Conservation (phyloP, 108 stramenopile species). For the Pseudonitzschia multiseries region DNA sequence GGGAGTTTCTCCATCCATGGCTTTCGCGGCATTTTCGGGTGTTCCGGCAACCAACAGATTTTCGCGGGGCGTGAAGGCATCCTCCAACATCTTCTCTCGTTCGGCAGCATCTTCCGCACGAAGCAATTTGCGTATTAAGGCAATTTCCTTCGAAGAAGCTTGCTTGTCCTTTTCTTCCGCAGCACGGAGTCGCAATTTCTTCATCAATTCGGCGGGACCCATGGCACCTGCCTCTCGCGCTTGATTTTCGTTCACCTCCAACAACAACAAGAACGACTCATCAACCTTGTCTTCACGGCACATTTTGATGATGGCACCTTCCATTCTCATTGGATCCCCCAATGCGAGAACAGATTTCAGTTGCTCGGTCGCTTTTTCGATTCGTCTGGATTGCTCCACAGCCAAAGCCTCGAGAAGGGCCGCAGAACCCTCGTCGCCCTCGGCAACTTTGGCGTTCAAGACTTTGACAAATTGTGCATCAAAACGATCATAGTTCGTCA, state of each 20-base stretch:
- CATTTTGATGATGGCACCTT: constrained; percentile 78
- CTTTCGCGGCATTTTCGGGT: constrained; percentile 79
- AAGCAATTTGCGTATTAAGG: constrained; percentile 75
- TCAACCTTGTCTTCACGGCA: constrained; percentile 77
- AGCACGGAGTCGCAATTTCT: constrained; percentile 60
- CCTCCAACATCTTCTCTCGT: constrained; percentile 71
- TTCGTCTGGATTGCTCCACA: constrained; percentile 63
- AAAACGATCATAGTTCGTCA: constrained; percentile 70
- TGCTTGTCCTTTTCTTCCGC: constrained; percentile 85
- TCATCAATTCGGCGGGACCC: constrained; percentile 82
- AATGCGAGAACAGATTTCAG: constrained; percentile 64
- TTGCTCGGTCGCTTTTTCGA: constrained; percentile 64
- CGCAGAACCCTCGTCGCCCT: constrained; percentile 65
- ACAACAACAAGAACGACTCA: constrained; percentile 75
- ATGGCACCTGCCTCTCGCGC: constrained; percentile 72
- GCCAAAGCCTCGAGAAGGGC: constrained; percentile 70
- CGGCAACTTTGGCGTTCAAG: constrained; percentile 32
- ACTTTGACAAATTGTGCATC: constrained; percentile 56
- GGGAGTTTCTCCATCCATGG: constrained; percentile 77
- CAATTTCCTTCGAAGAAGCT: constrained; percentile 70
- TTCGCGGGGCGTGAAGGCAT: constrained; percentile 87
- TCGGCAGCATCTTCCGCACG: constrained; percentile 56
- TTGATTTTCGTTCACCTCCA: constrained; percentile 86
- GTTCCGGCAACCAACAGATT: constrained; percentile 76
- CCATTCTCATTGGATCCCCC: constrained; percentile 88